phyloP scores from a whole-genome alignment of 768 basidiomycete species.

The Rhodocollybia butyracea region DNA sequence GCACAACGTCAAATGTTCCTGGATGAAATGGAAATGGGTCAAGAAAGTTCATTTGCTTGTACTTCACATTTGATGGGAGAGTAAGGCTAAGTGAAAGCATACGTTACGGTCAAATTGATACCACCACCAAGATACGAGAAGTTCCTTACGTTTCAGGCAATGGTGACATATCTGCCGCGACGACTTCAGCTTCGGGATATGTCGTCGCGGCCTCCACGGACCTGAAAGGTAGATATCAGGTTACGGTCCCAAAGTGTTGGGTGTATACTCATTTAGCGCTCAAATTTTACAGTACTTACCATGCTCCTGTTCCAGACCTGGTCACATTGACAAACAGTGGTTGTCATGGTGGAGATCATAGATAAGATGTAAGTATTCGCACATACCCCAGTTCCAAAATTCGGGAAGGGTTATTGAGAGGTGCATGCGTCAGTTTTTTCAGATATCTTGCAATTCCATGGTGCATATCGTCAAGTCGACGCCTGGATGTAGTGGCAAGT shows the following conservation, averaged over 20 bases:
- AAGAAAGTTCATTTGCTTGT: constrained; percentile 1
- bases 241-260: too few species aligned
- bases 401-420: background rate
- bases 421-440: background rate
- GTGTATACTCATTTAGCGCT: background rate
- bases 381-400: constrained; percentile 5
- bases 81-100: background rate
- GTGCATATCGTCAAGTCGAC: constrained; percentile 7
- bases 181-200: background rate
- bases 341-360: background rate
- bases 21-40: constrained; percentile 1
- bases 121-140: background rate
- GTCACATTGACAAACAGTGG: background rate
- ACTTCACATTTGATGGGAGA: background rate
- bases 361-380: background rate
- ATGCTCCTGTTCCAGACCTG: constrained; percentile 5
- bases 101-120: background rate
- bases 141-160: constrained; percentile 1
- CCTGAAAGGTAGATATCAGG: too few species aligned
- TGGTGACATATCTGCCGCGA: constrained; percentile 3
- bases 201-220: constrained; percentile 4
- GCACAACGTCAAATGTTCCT: background rate
- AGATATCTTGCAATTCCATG: constrained; percentile 1
- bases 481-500: background rate
- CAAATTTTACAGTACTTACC: background rate